Percentiles rank a stretch among this genome's conserved stretches.
These are phyloP conservation scores for Penicillium sp. DNA, from an alignment of 2,329 filamentous ascomycete species.

Conservation along the genomic window DNA sequence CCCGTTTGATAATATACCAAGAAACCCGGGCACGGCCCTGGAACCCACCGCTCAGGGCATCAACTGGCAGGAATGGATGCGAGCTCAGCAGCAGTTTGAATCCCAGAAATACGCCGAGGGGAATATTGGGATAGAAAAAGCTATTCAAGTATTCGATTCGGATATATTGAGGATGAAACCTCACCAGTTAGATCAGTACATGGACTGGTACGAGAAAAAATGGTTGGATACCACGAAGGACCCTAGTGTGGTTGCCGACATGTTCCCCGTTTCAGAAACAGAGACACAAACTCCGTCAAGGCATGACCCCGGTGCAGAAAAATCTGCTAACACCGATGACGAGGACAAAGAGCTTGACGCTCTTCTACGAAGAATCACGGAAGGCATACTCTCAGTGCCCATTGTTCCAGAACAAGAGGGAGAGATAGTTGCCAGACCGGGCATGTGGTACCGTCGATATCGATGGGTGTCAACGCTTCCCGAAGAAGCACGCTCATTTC, in stretches of 20 bases:
- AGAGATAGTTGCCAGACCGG: constrained; percentile 43
- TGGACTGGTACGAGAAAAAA: constrained; percentile 74
- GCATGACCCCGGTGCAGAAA: background rate
- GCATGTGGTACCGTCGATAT: constrained; percentile 52
- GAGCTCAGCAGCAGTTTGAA: constrained; percentile 46
- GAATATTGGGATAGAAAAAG: constrained; percentile 46
- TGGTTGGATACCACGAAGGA: constrained; percentile 46
- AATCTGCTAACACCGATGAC: constrained; percentile 9
- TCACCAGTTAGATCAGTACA: constrained; percentile 68
- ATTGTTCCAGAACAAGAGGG: constrained; percentile 39
- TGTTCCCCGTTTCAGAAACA: constrained; percentile 41
- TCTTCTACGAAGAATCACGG: constrained; percentile 46
- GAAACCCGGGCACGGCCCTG: constrained; percentile 50
- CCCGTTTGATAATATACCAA: constrained; percentile 63
- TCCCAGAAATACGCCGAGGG: constrained; percentile 31
- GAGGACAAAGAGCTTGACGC: constrained; percentile 33
- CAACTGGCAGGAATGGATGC: constrained; percentile 71
- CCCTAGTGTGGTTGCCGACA: constrained; percentile 38
- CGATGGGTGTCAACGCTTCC: constrained; percentile 50
- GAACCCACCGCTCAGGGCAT: constrained; percentile 63
- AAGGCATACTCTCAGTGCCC: constrained; percentile 39
- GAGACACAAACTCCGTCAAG: constrained; percentile 13
- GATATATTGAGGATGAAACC: constrained; percentile 63
- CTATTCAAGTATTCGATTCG: constrained; percentile 58
- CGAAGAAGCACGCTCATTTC: constrained; percentile 48